Percentiles rank a stretch among this genome's conserved stretches.
These are phyloP conservation scores for Saccharomyces hybrid DNA, from an alignment of 1,139 yeast genomes.

Conservation along the genomic window DNA sequence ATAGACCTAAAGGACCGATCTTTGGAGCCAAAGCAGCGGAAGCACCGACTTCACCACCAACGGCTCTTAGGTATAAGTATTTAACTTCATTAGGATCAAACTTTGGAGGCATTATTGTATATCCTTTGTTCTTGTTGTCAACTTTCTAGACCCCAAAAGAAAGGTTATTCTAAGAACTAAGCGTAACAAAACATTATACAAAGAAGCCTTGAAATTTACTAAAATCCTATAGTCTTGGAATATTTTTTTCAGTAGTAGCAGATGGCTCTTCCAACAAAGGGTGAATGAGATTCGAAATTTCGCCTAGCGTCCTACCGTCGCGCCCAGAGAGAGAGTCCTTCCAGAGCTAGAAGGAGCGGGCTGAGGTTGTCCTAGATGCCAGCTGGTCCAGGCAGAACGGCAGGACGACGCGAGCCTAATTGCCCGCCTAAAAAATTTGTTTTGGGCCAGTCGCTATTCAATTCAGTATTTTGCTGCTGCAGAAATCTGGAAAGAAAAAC, in stretches of 20 bases:
- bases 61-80: slow-evolving; percentile 98
- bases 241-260: background rate
- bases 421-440: background rate
- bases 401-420: background rate
- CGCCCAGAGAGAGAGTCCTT: background rate
- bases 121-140: slow-evolving; percentile 2
- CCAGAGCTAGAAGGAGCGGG: background rate
- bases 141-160: slow-evolving; percentile 1
- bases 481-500: background rate
- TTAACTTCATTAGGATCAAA: slow-evolving; percentile 98
- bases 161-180: background rate
- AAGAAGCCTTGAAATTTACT: background rate
- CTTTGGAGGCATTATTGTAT: slow-evolving; percentile 73
- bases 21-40: slow-evolving; percentile 99
- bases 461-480: background rate
- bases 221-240: background rate
- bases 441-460: no score
- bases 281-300: background rate
- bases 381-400: background rate
- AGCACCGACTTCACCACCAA: slow-evolving; percentile 99
- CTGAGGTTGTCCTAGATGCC: background rate
- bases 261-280: background rate
- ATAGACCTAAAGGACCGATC: slow-evolving; percentile 99
- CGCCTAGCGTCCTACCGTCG: background rate
- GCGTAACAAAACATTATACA: background rate